Evolutionary conservation across 257 asterid species (phyloP), one percentile per base, ranked within the genome.

Genomic region (Datura wrightii): DNA sequence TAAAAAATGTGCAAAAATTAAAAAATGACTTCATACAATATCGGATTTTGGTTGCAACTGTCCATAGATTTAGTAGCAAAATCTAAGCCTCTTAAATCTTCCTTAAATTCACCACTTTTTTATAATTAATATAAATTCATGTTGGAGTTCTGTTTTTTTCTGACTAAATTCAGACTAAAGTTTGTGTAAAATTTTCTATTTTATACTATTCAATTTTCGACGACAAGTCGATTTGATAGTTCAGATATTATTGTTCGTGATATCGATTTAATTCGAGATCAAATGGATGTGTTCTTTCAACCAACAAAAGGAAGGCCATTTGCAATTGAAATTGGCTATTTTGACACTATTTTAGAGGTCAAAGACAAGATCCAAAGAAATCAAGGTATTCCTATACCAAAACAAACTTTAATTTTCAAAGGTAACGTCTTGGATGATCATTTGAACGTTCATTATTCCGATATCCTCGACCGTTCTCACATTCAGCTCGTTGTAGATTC

Each of bases 281-380:
- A 39, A 39, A 39, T 39, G 98, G 97, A 94, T 70, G 19, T 94
- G 62, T 42, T 71, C 83, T 91, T 94, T 85, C 88, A 88, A 52
- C 92, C 93, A 24, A 85, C 86, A 19, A 84, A 82, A 10, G 93
- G 92, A 79, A 81, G 42, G 48, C 67, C 86, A 7, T 94, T 92
- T 93, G 37, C 59, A 85, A 82, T 93, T 9, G 98, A 94, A 85
- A 90, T 91, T 1, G 94, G 97, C 53, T 92, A 87, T 89, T 93
- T 93, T 56, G 97, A 92, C 74, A 87, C 97, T 0, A 88, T 93
- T 19, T 52, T 82, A 2, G 97, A 94, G 80, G 93, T 94, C 90
- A 94, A 94, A 86, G 91, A 91, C 79, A 93, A 90, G 79, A 87
- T 94, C 36, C 88, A 90, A 5, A 92, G 89, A 55, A 1, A 87